These are phyloP conservation scores for Fonsecaea pugnacius DNA, from an alignment of 2,329 filamentous ascomycete genomes.

Conservation along the genomic window DNA sequence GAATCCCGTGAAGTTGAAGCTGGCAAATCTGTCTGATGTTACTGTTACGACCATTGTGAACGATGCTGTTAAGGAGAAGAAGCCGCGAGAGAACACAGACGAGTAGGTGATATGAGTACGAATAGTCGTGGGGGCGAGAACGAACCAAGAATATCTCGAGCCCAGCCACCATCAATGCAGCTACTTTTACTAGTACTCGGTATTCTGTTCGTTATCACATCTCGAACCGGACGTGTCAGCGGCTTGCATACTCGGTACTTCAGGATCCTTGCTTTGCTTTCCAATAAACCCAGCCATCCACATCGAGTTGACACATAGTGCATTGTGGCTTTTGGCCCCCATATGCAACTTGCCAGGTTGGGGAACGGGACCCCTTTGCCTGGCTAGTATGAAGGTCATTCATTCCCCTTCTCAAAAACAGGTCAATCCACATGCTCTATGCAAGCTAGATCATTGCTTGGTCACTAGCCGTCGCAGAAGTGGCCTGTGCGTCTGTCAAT, in stretches of 20 bases:
- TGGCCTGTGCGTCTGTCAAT: not conserved
- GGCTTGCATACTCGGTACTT: not conserved
- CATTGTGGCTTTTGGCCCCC: not conserved
- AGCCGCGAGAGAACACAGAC: not conserved
- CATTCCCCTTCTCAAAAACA: not conserved
- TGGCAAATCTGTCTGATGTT: not conserved
- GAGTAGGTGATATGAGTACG: not conserved
- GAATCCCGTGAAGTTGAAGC: not conserved
- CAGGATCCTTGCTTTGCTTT: too few relatives aligned
- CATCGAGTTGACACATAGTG: not conserved
- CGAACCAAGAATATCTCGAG: not conserved
- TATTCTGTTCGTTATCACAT: not conserved
- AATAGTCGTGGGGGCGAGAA: not conserved
- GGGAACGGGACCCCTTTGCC: not conserved
- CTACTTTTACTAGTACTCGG: not conserved
- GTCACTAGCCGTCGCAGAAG: not conserved
- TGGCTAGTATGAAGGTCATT: not conserved
- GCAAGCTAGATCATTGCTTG: not conserved
- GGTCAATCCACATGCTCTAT: too few relatives aligned
- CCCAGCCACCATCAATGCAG: not conserved
- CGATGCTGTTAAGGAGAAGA: not conserved
- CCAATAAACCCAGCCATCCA: not conserved
- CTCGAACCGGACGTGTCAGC: not conserved
- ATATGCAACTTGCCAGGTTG: not conserved
- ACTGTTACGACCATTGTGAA: not conserved